These are phyloP conservation scores for Clonostachys rhizophaga DNA, from an alignment of 2,329 filamentous ascomycete genomes.

Conservation along the genomic window DNA sequence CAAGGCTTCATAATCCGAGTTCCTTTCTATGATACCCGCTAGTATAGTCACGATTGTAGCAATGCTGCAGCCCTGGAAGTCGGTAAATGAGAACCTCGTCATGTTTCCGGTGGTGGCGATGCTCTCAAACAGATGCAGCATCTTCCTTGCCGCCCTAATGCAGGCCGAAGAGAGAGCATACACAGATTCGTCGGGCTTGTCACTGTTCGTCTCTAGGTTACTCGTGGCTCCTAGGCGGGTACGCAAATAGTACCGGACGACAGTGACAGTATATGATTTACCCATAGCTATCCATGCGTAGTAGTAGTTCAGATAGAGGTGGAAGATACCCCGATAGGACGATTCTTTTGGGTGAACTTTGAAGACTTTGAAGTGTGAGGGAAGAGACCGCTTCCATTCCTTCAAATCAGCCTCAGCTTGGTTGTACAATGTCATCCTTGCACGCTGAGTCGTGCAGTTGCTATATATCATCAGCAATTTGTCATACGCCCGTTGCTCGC, in stretches of 20 bases:
- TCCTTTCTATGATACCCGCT: slow-evolving; percentile 23
- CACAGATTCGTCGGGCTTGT: slow-evolving; percentile 4
- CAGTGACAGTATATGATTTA: slow-evolving; percentile 23
- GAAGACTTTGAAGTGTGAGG: slow-evolving; percentile 15
- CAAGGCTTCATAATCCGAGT: slow-evolving; percentile 18
- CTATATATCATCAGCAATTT: neutral
- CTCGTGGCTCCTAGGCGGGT: slow-evolving; percentile 5
- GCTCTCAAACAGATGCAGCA: slow-evolving; percentile 21
- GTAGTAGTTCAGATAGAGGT: slow-evolving; percentile 28
- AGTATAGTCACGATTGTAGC: slow-evolving; percentile 26
- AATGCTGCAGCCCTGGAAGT: slow-evolving; percentile 30
- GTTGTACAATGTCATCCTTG: no score
- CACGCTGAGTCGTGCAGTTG: neutral
- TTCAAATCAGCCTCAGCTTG: slow-evolving; percentile 14
- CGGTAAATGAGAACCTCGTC: slow-evolving; percentile 28
- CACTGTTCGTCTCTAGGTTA: neutral
- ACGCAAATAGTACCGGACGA: slow-evolving; percentile 16
- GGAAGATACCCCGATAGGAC: slow-evolving; percentile 21
- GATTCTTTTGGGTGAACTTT: slow-evolving; percentile 16
- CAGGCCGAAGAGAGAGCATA: slow-evolving; percentile 15
- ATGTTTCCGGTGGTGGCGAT: slow-evolving; percentile 18
- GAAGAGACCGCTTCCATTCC: slow-evolving; percentile 21
- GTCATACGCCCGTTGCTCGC: neutral
- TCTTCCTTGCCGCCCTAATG: slow-evolving; percentile 20
- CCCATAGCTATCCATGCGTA: slow-evolving; percentile 27